Base-by-base conservation (phyloP, 148 eudicot species). In the Silene uniflora region DNA sequence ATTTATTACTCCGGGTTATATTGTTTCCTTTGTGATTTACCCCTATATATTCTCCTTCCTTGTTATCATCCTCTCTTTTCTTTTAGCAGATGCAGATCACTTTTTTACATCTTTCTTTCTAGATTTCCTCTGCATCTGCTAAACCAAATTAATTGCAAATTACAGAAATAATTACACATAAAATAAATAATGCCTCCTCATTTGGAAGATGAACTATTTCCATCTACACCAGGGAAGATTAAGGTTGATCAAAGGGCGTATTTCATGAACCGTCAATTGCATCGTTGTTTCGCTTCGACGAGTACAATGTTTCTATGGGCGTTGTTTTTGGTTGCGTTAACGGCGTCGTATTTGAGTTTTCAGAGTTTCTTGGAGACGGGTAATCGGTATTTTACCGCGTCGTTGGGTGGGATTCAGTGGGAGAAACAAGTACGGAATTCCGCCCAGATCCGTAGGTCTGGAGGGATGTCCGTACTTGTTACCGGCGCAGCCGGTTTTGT, bases 401-500 rank as follows among this genome's bases (percentile, higher is more conserved):
- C 88, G 0, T 86, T 88, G 86, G 86, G 87, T 10, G 96, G 89
- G 23, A 65, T 82, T 55, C 88, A 88, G 22, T 89, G 89, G 89
- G 93, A 89, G 81, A 84, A 84, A 0, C 82, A 81, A 7, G 86
- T 89, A 16, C 88, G 89, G 12, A 29, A 18, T 10, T 91, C 96
- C 62, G 89, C 96, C 49, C 81, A 83, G 76, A 83, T 83, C 84
- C 87, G 71, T 62, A 85, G 93, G 29, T 61, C 80, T 12, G 84
- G 84, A 7, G 83, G 96, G 10, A 71, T 89, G 67, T 82, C 91
- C 66, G 93, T 91, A 0, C 89, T 91, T 10, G 90, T 91, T 4
- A 91, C 92, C 75, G 93, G 96, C 13, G 89, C 93, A 0, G 91
- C 91, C 76, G 96, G 96, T 14, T 91, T 91, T 74, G 96, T 91